Evolutionary conservation across 2,329 filamentous ascomycete genomes (phyloP).

Genomic region (Pseudogymnoascus sp.): DNA sequence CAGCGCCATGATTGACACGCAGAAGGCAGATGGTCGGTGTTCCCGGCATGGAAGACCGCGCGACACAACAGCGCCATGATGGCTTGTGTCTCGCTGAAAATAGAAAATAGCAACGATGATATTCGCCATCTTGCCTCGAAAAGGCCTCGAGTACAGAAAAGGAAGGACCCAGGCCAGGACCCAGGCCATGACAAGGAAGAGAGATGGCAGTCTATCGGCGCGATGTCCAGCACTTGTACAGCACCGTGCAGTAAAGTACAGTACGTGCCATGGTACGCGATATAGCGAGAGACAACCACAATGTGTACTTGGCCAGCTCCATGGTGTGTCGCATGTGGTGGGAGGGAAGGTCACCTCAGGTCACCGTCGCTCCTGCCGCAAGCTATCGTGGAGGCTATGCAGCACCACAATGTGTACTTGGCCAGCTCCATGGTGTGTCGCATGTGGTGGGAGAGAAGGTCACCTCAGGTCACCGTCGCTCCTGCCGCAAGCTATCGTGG

Average conservation of each 20-base stretch:
- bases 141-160: not conserved
- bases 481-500: not conserved
- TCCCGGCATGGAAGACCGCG: not conserved
- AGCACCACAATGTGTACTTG: not conserved
- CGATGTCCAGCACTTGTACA: not conserved
- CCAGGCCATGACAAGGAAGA: not conserved
- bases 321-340: not conserved
- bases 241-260: not conserved
- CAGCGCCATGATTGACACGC: not conserved
- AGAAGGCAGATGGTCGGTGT: not conserved
- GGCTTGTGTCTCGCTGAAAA: not conserved
- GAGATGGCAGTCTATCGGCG: not conserved
- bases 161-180: not conserved
- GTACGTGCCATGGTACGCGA: not conserved
- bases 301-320: not conserved
- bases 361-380: not conserved
- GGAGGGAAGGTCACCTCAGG: not conserved
- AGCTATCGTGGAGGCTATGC: too few species aligned
- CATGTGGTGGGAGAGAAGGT: not conserved
- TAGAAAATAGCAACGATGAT: not conserved
- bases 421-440: not conserved
- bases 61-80: not conserved
- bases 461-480: not conserved
- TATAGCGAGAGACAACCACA: not conserved
- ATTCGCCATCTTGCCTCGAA: constrained; percentile 1